Evolutionary conservation across 1,284 basidiomycete species (phyloP), one percentile per base, ranked within the genome.

Genomic region (Lentinula novae-zelandiae): DNA sequence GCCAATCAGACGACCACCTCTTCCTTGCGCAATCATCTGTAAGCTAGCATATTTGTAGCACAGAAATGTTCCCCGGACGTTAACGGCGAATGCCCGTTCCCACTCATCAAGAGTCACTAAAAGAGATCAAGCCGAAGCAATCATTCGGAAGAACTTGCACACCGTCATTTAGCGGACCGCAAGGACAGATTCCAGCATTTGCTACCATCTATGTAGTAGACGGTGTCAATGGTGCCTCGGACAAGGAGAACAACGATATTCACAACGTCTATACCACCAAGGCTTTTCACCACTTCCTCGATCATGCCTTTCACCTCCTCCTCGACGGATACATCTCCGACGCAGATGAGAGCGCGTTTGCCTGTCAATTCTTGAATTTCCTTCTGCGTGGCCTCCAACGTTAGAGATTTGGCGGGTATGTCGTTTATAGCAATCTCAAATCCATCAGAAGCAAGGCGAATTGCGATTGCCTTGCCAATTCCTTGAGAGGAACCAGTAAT

Each of bases 401-500:
- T 34, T 40, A 8, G 12, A 5, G 62, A 59, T 34, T 70, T 68
- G 1, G 53, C 46, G 6, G 62, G 39, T 4, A 78, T 55, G 58
- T 77, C 75, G 59, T 74, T 77, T 9, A 78, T 48, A 2, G 67
- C 73, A 9, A 78, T 61, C 36, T 76, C 70, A 46, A 74, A 77
- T 2, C 76, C 76, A 38, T 77, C 73, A 10, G 62, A 61, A 46
- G 44, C 44, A 46, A 46, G 5, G n/a, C 69, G 67, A 12, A 72
- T 58, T 13, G 74, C 71, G 17, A 77, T 75, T 12, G 64, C 63
- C 1, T 67, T 67, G n/a, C 76, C 76, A 38, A 78, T 76, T 13
- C 76, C 76, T 52, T 63, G 71, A 5, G 67, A 68, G 0, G 71
- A 70, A 34, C 75, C 76, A 38, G 76, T 77, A 33, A 77, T 68